Evolutionary conservation across 208 protist species (phyloP), one percentile per base, ranked within the genome.

Genomic region (Trypanosoma scelopori): DNA sequence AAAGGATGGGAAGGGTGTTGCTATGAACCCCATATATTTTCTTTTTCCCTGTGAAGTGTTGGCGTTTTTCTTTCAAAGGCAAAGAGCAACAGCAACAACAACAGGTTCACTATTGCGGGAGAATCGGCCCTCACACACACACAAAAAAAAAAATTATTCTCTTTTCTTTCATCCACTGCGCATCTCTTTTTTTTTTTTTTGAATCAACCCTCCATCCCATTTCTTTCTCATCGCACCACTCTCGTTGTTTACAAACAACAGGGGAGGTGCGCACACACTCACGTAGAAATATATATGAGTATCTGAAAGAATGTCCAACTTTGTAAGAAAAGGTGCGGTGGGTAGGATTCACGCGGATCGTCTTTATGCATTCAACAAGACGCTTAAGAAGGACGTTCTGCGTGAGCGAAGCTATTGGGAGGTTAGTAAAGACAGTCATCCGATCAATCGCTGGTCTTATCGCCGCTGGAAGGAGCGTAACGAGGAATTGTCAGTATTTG

Each of bases 361-460:
- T 16, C 62, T 93, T 30, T 87, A 91, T 56, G 87, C 87, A 30
- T 93, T 91, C 61, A 93, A 93, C 63, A 81, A 88, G 51, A 91
- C 84, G 13, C 76, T 93, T 18, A 93, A 93, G 49, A 87, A 82
- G 53, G 82, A 93, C 50, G 78, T 82, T 13, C 45, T 91, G 45
- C 74, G 82, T 13, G 82, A 86, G 73, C 76, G 78, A 28, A 71
- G 69, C 22, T 93, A 91, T 74, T 93, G 84, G 84, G 87, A 93
- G 63, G 80, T 79, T 28, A 88, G 76, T 70, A 89, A 87, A 63
- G 84, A 93, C 20, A 85, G 71, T 18, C 87, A 93, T 75, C 87
- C 84, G 47, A 80, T 93, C 39, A 93, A 93, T 61, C 82, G 84
- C 41, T 87, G 84, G 75, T 85, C 82, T 7, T 93, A 89, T 56